phyloP scores from a whole-genome alignment of 805 yeast species.

The Candida stauntonica region DNA sequence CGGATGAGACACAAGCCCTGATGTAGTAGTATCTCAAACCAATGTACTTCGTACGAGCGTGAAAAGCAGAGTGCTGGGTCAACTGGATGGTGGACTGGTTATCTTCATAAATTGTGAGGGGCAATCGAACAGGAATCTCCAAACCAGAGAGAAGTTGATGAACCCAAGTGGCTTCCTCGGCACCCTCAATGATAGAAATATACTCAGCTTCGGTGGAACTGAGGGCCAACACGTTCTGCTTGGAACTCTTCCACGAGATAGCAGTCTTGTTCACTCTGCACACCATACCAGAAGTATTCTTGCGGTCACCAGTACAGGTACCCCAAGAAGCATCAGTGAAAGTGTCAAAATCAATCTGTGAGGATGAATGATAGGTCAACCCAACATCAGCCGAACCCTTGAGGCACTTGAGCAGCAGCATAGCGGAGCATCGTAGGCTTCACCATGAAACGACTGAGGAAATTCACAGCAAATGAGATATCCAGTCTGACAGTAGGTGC shows the following conservation, averaged over 20 bases:
- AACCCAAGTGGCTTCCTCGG: background rate
- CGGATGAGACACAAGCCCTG: background rate
- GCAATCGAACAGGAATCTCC: background rate
- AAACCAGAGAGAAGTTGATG: background rate
- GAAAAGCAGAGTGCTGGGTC: background rate
- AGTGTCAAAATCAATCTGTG: background rate
- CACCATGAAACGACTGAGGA: background rate
- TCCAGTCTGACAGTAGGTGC: slow-evolving; percentile 2
- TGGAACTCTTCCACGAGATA: slow-evolving; percentile 5
- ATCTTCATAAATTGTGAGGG: background rate
- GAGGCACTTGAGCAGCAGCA: slow-evolving; percentile 2
- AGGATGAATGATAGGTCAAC: background rate
- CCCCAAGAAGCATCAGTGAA: slow-evolving; percentile 2
- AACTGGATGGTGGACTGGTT: background rate
- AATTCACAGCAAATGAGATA: slow-evolving; percentile 1
- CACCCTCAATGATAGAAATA: slow-evolving; percentile 2
- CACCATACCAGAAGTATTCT: slow-evolving; percentile 1
- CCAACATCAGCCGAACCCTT: slow-evolving; percentile 1
- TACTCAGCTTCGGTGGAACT: slow-evolving; percentile 7
- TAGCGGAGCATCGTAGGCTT: background rate
- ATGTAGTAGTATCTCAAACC: background rate
- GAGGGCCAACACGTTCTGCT: slow-evolving; percentile 4
- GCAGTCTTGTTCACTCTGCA: background rate
- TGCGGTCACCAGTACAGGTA: background rate
- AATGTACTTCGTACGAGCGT: background rate